These are phyloP conservation scores for Spinacia oleracea DNA, from an alignment of 179 eudicot genomes.

Conservation along the genomic window DNA sequence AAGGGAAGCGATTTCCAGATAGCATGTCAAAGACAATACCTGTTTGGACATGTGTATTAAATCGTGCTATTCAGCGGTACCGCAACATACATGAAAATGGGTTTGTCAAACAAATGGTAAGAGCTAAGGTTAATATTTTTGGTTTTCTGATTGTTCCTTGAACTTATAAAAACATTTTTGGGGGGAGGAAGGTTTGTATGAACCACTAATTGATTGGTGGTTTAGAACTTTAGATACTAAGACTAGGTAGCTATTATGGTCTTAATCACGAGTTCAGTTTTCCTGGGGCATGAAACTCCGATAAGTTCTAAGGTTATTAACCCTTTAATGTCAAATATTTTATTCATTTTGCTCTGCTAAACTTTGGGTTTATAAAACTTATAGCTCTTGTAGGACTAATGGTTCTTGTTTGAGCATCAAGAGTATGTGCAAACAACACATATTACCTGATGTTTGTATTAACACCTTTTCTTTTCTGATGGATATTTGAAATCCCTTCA, in stretches of 20 bases:
- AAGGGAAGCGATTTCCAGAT: constrained; percentile 98
- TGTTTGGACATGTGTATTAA: constrained; percentile 90
- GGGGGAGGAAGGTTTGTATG: neutral
- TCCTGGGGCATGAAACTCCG: neutral
- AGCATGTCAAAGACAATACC: constrained; percentile 99
- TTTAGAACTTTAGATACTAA: neutral
- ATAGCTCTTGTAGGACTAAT: neutral
- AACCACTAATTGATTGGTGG: neutral
- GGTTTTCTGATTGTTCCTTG: neutral
- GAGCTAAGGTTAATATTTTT: constrained; percentile 22
- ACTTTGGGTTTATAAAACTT: neutral
- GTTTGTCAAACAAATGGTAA: constrained; percentile 37
- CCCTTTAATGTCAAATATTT: neutral
- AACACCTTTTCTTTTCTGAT: neutral
- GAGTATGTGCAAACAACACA: neutral
- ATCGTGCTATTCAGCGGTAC: constrained; percentile 63
- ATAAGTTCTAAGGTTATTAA: neutral
- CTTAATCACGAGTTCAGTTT: neutral
- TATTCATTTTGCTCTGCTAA: neutral
- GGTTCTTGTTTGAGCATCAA: neutral
- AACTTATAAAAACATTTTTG: neutral
- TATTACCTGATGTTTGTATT: neutral
- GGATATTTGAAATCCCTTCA: neutral
- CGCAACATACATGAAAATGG: constrained; percentile 31
- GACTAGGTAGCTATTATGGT: neutral